phyloP scores from a whole-genome alignment of 2,329 filamentous ascomycete genomes.

The Alternaria longipes region DNA sequence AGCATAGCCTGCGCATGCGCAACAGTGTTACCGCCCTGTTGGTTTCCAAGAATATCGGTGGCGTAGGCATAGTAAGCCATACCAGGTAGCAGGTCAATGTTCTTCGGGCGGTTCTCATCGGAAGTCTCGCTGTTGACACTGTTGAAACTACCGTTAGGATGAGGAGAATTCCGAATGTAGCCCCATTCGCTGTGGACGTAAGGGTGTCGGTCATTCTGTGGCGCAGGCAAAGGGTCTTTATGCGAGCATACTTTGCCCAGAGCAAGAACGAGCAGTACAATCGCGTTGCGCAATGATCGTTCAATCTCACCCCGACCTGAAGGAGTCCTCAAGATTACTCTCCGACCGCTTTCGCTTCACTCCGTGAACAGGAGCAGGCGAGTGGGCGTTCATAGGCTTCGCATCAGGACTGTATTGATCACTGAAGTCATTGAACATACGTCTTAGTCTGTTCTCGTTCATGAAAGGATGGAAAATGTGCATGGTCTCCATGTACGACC shows the following conservation, averaged over 20 bases:
- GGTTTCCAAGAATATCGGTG: conserved; percentile 83
- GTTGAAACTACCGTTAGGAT: conserved; percentile 48
- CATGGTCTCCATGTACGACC: conserved; percentile 67
- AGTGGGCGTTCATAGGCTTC: conserved; percentile 29
- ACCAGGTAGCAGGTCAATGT: conserved; percentile 87
- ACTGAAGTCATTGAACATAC: conserved; percentile 61
- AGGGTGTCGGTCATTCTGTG: conserved; percentile 61
- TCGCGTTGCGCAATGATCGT: conserved; percentile 67
- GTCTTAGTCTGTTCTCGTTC: conserved; percentile 61
- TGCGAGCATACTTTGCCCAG: conserved; percentile 81
- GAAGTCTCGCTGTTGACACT: conserved; percentile 41
- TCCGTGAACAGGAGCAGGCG: conserved; percentile 30
- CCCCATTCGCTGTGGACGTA: conserved; percentile 33
- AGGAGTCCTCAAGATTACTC: conserved; percentile 35
- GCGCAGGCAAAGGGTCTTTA: conserved; percentile 59
- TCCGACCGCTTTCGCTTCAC: conserved; percentile 48
- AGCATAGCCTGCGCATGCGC: conserved; percentile 86
- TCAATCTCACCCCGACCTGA: conserved; percentile 37
- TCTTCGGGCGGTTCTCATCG: conserved; percentile 57
- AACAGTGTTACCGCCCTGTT: conserved; percentile 79
- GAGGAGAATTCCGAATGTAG: conserved; percentile 46
- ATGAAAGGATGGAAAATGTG: conserved; percentile 72
- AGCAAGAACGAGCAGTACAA: conserved; percentile 84
- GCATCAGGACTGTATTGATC: conserved; percentile 46
- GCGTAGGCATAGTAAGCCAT: conserved; percentile 89